These are phyloP conservation scores for Acephala macrosclerotiorum DNA, from an alignment of 2,329 filamentous ascomycete species.

Conservation along the genomic window DNA sequence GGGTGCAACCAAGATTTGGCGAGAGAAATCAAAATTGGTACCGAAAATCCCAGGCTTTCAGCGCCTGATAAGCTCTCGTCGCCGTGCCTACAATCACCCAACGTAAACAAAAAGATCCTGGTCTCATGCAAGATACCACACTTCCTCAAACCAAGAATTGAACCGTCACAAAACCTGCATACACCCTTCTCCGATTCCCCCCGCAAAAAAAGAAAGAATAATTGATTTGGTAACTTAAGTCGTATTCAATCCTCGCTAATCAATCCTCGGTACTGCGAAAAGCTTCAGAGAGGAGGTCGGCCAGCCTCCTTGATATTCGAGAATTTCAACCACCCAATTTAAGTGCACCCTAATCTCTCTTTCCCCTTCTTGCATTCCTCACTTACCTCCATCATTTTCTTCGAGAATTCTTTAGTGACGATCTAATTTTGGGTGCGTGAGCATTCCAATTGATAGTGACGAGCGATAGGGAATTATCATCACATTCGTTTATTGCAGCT, in stretches of 20 bases:
- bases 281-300: conserved; percentile 8
- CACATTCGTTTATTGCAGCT: conserved; percentile 3
- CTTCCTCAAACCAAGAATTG: neutral
- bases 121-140: neutral
- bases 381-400: neutral
- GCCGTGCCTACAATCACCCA: conserved; percentile 1
- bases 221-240: conserved; percentile 1
- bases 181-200: neutral
- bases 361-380: conserved; percentile 2
- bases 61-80: neutral
- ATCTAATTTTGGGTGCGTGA: neutral
- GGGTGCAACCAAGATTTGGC: neutral
- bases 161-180: conserved; percentile 8
- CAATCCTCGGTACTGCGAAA: neutral
- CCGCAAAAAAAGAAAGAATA: neutral
- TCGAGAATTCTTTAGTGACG: conserved; percentile 5
- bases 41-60: neutral
- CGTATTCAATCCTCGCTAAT: conserved; percentile 9
- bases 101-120: neutral
- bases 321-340: neutral
- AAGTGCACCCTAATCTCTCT: conserved; percentile 7
- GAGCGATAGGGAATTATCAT: conserved; percentile 1
- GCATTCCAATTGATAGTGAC: neutral
- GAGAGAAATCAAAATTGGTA: neutral
- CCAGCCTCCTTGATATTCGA: neutral